Evolutionary conservation across 257 asterid genomes (phyloP).

Genomic region (Pogostemon cablin): DNA sequence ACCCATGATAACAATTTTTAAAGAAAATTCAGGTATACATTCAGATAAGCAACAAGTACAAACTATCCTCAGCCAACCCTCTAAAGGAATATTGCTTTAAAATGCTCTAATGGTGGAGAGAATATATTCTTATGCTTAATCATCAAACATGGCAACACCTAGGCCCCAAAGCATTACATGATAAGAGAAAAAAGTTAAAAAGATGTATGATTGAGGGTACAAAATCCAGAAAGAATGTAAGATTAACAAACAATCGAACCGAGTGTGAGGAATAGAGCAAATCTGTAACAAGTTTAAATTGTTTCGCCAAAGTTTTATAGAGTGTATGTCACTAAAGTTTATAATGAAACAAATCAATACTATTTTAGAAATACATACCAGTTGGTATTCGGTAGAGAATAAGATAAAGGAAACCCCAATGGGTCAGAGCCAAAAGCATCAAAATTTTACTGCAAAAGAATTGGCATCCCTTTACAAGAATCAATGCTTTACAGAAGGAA

Average conservation of each 20-base stretch:
- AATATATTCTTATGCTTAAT: neutral
- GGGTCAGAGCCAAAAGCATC: neutral
- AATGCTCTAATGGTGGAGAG: neutral
- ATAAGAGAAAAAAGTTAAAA: neutral
- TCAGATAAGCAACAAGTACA: too few relatives aligned
- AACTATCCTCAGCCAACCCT: neutral
- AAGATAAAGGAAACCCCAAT: too few relatives aligned
- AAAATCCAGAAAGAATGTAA: neutral
- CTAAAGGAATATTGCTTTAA: neutral
- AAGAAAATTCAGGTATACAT: too few relatives aligned
- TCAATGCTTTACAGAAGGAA: neutral
- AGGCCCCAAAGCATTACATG: neutral
- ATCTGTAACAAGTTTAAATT: too few relatives aligned
- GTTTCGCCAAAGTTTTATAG: too few relatives aligned
- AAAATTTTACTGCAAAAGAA: neutral
- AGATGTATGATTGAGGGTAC: neutral
- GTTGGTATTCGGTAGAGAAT: too few relatives aligned
- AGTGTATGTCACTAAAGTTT: too few relatives aligned
- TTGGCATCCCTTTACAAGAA: too few relatives aligned
- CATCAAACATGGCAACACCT: neutral
- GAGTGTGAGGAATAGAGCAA: too few relatives aligned
- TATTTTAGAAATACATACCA: too few relatives aligned
- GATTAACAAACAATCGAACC: neutral
- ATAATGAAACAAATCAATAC: too few relatives aligned
- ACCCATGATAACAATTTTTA: too few relatives aligned